Evolutionary conservation across 2,329 filamentous ascomycete species (phyloP), one percentile per base, ranked within the genome.

Genomic region (Knoxdaviesia capensis): DNA sequence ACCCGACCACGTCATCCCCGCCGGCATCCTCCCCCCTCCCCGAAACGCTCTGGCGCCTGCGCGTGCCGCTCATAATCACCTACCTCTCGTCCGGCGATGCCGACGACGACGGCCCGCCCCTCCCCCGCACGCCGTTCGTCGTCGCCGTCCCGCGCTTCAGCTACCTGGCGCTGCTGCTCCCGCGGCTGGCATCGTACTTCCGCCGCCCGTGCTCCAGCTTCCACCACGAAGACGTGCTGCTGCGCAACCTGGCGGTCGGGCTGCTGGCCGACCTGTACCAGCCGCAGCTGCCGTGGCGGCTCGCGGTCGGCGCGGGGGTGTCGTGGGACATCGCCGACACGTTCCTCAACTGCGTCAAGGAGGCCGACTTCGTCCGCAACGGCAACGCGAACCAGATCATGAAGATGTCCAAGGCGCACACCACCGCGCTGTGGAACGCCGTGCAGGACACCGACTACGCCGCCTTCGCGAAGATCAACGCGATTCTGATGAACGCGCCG

Each of bases 341-440:
- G 0, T 78, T 77, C 48, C 62, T 77, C 43, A 78, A 78, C 54
- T 67, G 68, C 44, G 71, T 70, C 47, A 78, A 78, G 54, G 74
- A 78, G 67, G 86, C 87, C 31, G 86, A 94, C 58, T 93, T 86
- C 50, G 65, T 93, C 41, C 74, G 87, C 41, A 88, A 90, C 50
- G 85, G 86, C 38, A 90, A 81, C 42, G 85, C 84, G 10, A 86
- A 88, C 55, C 79, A 81, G 46, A 87, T 93, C 53, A 93, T 94
- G 84, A 79, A 77, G 42, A 64, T 94, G 52, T 85, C 80, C 46
- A 87, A 86, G 56, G 76, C 82, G 38, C 77, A 93, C 56, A 90
- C 83, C 9, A 83, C 77, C 6, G 72, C 79, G 32, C 66, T 94
- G 33, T 94, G 87, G 85, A 71, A 77, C 48, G 71, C 82, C 7